A percentile compares a stretch with the other conserved stretches of the same genome.
Conservation (phyloP, 2,329 filamentous ascomycete species). For the Dendrostoma leiphaemia region DNA sequence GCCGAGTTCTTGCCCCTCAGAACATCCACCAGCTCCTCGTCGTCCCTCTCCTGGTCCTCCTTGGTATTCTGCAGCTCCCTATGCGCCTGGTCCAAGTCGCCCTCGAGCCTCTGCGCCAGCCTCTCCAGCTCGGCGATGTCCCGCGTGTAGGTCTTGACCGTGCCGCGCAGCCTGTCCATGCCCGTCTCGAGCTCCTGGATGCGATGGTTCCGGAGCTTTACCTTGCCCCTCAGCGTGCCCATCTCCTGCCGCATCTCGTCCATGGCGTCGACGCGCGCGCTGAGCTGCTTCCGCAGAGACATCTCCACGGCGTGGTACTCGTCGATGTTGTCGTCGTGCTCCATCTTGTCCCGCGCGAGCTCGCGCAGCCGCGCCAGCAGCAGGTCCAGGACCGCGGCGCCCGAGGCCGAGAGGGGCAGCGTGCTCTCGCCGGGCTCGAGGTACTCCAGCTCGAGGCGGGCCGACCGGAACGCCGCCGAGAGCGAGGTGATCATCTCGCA, state of each 20-base stretch:
- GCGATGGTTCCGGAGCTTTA: constrained; percentile 32
- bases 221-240: constrained; percentile 24
- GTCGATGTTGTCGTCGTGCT: constrained; percentile 54
- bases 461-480: constrained; percentile 49
- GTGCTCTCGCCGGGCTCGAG: constrained; percentile 57
- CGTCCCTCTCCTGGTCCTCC: constrained; percentile 29
- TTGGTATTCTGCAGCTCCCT: constrained; percentile 21
- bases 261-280: constrained; percentile 50
- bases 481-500: constrained; percentile 49
- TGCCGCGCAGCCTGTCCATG: constrained; percentile 48
- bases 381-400: constrained; percentile 55
- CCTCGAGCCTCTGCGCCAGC: constrained; percentile 49
- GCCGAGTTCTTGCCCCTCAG: constrained; percentile 35
- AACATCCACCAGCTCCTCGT: constrained; percentile 32
- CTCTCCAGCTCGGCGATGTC: constrained; percentile 54
- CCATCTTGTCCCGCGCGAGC: constrained; percentile 43
- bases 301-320: constrained; percentile 58
- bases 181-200: constrained; percentile 49
- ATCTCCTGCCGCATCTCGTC: constrained; percentile 45
- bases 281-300: constrained; percentile 55
- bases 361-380: constrained; percentile 49
- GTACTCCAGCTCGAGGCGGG: constrained; percentile 61
- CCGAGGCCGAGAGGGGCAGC: constrained; percentile 50
- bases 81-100: constrained; percentile 30
- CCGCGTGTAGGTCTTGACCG: constrained; percentile 50